These are phyloP conservation scores for Aureoboletus auriporus DNA, from an alignment of 768 basidiomycete genomes.

Conservation along the genomic window DNA sequence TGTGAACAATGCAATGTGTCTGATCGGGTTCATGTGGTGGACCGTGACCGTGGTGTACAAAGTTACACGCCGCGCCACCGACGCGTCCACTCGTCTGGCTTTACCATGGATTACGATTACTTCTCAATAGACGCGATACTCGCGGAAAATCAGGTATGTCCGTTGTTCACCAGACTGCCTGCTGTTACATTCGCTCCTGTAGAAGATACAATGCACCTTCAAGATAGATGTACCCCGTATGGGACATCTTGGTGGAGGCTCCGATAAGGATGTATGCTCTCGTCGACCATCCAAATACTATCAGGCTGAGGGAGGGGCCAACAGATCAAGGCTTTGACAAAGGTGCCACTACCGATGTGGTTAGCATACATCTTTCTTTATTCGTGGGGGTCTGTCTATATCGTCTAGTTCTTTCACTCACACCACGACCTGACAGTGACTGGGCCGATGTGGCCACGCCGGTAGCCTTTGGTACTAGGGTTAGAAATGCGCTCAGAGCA, in stretches of 20 bases:
- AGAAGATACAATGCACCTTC: slow-evolving; percentile 96
- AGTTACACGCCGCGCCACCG: slow-evolving; percentile 20
- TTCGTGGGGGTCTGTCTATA: slow-evolving; percentile 44
- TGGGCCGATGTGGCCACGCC: slow-evolving; percentile 91
- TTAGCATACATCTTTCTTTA: slow-evolving; percentile 82
- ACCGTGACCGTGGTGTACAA: neutral
- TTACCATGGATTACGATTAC: slow-evolving; percentile 82
- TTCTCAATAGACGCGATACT: slow-evolving; percentile 90
- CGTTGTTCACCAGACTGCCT: neutral
- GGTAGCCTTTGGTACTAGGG: slow-evolving; percentile 66
- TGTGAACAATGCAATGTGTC: slow-evolving; percentile 12
- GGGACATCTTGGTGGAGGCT: slow-evolving; percentile 86
- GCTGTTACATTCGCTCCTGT: neutral
- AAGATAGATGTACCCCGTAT: slow-evolving; percentile 79
- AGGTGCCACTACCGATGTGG: slow-evolving; percentile 87
- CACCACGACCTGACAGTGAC: slow-evolving; percentile 45
- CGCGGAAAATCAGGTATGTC: slow-evolving; percentile 78
- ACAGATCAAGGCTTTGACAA: slow-evolving; percentile 75
- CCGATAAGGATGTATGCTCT: slow-evolving; percentile 70
- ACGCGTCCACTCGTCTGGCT: slow-evolving; percentile 13
- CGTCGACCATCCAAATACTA: neutral
- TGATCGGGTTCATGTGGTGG: slow-evolving; percentile 21
- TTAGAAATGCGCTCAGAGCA: slow-evolving; percentile 84
- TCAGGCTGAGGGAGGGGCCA: slow-evolving; percentile 6
- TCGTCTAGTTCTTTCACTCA: neutral